phyloP scores from a whole-genome alignment of 2,329 filamentous ascomycete species.

The Colletotrichum godetiae region DNA sequence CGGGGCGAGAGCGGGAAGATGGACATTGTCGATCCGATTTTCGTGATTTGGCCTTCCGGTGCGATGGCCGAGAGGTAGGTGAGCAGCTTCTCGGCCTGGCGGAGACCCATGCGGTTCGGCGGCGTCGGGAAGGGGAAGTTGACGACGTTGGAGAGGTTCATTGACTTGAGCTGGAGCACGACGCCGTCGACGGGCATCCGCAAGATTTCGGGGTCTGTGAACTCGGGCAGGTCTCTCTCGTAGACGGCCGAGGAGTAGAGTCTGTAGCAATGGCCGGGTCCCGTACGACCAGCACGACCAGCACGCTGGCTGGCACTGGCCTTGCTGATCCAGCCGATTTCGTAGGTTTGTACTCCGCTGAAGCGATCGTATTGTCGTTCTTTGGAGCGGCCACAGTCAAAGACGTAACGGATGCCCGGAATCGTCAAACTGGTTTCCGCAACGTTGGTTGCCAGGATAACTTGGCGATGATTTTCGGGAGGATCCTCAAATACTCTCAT shows the following conservation, averaged over 20 bases:
- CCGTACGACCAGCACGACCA: constrained; percentile 94
- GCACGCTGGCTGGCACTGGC: constrained; percentile 92
- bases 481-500: constrained; percentile 88
- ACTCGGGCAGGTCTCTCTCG: constrained; percentile 87
- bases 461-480: constrained; percentile 83
- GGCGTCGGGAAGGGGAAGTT: constrained; percentile 98
- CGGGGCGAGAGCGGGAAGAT: constrained; percentile 91
- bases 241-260: constrained; percentile 95
- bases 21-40: constrained; percentile 83
- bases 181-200: constrained; percentile 93
- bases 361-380: constrained; percentile 89
- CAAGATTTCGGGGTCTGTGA: constrained; percentile 88
- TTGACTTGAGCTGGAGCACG: constrained; percentile 92
- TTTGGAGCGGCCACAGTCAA: constrained; percentile 93
- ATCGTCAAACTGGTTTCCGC: constrained; percentile 98
- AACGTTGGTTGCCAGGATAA: constrained; percentile 95
- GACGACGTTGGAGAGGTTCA: constrained; percentile 89
- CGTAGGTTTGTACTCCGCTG: constrained; percentile 94
- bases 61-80: constrained; percentile 87
- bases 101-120: constrained; percentile 80
- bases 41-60: constrained; percentile 78
- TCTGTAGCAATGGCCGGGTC: constrained; percentile 94
- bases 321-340: constrained; percentile 97
- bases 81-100: constrained; percentile 86
- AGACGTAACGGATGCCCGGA: constrained; percentile 93